These are phyloP conservation scores for Suillus sp. DNA, from an alignment of 768 basidiomycete genomes.

Conservation along the genomic window DNA sequence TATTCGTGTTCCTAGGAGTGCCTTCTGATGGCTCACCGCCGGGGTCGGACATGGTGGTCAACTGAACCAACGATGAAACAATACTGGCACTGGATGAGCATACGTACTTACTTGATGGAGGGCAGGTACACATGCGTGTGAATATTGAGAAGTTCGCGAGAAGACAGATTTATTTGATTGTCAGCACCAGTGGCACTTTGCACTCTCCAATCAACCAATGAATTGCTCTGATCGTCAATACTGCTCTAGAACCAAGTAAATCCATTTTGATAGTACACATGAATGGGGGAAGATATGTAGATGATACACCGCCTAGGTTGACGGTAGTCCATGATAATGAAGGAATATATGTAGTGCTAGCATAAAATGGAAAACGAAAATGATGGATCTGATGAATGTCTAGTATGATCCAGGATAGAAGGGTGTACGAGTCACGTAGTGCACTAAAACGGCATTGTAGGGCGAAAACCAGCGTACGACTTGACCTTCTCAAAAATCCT, in stretches of 20 bases:
- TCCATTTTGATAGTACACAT: neutral
- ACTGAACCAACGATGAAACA: constrained; percentile 12
- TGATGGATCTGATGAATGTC: neutral
- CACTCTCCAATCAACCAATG: neutral
- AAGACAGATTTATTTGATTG: neutral
- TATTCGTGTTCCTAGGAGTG: constrained; percentile 12
- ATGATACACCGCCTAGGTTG: neutral
- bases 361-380: neutral
- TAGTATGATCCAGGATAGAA: neutral
- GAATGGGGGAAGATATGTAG: neutral
- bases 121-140: neutral
- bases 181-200: neutral
- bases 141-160: neutral
- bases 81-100: neutral
- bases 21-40: constrained; percentile 20
- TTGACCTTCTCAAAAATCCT: constrained; percentile 91
- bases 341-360: neutral
- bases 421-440: neutral
- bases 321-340: neutral
- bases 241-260: no score
- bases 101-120: neutral
- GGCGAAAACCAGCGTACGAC: constrained; percentile 51
- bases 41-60: constrained; percentile 21
- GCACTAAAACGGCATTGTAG: neutral
- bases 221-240: neutral